These are phyloP conservation scores for Thermochaetoides thermophila DNA, from an alignment of 495 filamentous ascomycete species.

Conservation along the genomic window DNA sequence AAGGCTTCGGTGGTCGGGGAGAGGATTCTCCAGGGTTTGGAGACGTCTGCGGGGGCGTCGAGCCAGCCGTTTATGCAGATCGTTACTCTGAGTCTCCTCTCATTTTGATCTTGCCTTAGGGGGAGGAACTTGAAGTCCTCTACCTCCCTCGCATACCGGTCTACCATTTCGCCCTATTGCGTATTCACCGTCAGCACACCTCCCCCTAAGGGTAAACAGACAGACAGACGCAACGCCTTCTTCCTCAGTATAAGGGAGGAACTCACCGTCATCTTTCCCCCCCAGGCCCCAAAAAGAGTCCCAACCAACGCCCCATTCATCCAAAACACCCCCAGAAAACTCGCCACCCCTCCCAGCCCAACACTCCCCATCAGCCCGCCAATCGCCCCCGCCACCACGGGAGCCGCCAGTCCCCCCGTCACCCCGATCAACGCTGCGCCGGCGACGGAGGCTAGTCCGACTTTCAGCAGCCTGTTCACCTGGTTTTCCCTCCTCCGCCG, in stretches of 20 bases:
- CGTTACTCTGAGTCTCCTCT: constrained; percentile 55
- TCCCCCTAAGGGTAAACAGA: too few relatives aligned
- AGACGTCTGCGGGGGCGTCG: constrained; percentile 50
- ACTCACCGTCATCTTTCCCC: constrained; percentile 63
- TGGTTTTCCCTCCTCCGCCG: constrained; percentile 49
- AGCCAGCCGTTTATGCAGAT: constrained; percentile 82
- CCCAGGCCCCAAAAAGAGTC: constrained; percentile 76
- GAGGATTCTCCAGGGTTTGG: constrained; percentile 63
- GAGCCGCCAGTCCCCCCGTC: constrained; percentile 77
- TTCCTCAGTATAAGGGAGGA: not conserved
- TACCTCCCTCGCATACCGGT: constrained; percentile 71
- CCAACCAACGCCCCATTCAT: constrained; percentile 72
- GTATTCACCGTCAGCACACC: too few relatives aligned
- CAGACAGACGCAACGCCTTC: not conserved
- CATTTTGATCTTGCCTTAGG: constrained; percentile 30
- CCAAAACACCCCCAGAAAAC: constrained; percentile 69
- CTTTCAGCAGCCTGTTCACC: constrained; percentile 59
- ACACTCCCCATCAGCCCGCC: constrained; percentile 77
- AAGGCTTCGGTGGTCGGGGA: constrained; percentile 57
- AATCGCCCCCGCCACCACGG: constrained; percentile 73
- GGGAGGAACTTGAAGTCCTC: constrained; percentile 81
- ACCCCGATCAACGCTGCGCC: constrained; percentile 78
- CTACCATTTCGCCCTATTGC: constrained; percentile 59
- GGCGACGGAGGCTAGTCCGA: constrained; percentile 73
- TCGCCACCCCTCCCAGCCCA: constrained; percentile 69